Evolutionary conservation across 495 filamentous ascomycete genomes (phyloP).

Genomic region (Penicillium herquei): DNA sequence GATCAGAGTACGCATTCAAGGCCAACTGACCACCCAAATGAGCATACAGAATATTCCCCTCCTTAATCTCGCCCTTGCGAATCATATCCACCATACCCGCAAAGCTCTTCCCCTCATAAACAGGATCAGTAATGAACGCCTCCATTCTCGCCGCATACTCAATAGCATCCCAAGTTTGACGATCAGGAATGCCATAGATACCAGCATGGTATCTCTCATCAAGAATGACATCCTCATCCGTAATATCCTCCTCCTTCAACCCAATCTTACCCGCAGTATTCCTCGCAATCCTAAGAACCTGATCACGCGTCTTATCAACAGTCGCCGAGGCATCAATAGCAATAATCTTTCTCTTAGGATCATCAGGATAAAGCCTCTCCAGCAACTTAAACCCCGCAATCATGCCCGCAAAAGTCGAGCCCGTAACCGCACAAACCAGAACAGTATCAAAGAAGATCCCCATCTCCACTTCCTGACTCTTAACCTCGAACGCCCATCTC

Average conservation of each 20-base stretch:
- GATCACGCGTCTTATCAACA: slow-evolving; percentile 50
- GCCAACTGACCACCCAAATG: slow-evolving; percentile 64
- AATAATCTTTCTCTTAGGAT: slow-evolving; percentile 48
- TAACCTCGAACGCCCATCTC: slow-evolving; percentile 62
- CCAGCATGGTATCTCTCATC: slow-evolving; percentile 63
- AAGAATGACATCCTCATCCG: slow-evolving; percentile 53
- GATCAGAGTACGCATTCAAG: slow-evolving; percentile 54
- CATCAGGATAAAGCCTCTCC: slow-evolving; percentile 38
- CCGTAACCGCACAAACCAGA: slow-evolving; percentile 62
- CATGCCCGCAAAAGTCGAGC: slow-evolving; percentile 62
- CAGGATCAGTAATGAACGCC: slow-evolving; percentile 66
- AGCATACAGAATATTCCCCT: slow-evolving; percentile 60
- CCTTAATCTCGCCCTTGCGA: slow-evolving; percentile 52
- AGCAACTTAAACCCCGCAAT: slow-evolving; percentile 61
- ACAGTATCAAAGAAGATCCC: slow-evolving; percentile 60
- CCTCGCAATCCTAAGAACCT: slow-evolving; percentile 60
- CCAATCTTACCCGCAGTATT: slow-evolving; percentile 58
- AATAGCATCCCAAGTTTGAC: slow-evolving; percentile 58
- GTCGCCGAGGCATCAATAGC: slow-evolving; percentile 65
- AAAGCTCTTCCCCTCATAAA: slow-evolving; percentile 67
- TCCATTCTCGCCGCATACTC: slow-evolving; percentile 59
- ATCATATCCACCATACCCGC: slow-evolving; percentile 65
- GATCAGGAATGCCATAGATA: slow-evolving; percentile 57
- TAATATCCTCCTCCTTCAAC: slow-evolving; percentile 51
- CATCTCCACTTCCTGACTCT: slow-evolving; percentile 53